A percentile compares a stretch with the other conserved stretches of the same genome.
phyloP scores from a whole-genome alignment of 208 protist species.

The Trypanosoma lewisi region DNA sequence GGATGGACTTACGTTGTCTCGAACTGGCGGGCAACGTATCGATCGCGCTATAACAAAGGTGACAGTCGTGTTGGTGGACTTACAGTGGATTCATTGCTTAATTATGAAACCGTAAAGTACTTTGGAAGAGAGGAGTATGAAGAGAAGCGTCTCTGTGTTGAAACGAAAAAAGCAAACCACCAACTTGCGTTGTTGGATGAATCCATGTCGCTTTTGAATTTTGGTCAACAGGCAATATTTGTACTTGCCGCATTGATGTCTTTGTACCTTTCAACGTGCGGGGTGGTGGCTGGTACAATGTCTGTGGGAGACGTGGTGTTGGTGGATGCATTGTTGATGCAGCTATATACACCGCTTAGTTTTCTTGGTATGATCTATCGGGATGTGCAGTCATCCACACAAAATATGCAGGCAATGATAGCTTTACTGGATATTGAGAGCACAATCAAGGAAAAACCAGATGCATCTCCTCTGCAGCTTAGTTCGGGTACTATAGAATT shows the following conservation, averaged over 20 bases:
- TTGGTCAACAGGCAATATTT: slow-evolving; percentile 95
- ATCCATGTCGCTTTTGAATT: slow-evolving; percentile 91
- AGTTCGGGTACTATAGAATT: slow-evolving; percentile 89
- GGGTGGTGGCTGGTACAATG: slow-evolving; percentile 79
- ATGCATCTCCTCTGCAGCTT: slow-evolving; percentile 62
- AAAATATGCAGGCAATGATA: slow-evolving; percentile 96
- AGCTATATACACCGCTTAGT: slow-evolving; percentile 97
- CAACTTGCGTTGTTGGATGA: slow-evolving; percentile 81
- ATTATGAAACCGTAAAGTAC: slow-evolving; percentile 96
- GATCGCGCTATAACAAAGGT: slow-evolving; percentile 83
- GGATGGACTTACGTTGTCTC: slow-evolving; percentile 87
- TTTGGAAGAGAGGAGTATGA: slow-evolving; percentile 90
- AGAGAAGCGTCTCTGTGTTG: slow-evolving; percentile 54
- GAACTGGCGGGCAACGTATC: slow-evolving; percentile 88
- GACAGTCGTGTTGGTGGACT: slow-evolving; percentile 90
- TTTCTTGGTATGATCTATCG: slow-evolving; percentile 96
- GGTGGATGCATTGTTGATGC: slow-evolving; percentile 92
- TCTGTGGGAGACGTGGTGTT: slow-evolving; percentile 95
- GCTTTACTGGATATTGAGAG: slow-evolving; percentile 70
- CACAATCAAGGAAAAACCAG: slow-evolving; percentile 42
- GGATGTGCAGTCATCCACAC: slow-evolving; percentile 89
- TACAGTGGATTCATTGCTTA: slow-evolving; percentile 93
- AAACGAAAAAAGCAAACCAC: slow-evolving; percentile 79
- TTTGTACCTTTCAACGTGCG: slow-evolving; percentile 83
- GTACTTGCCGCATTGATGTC: slow-evolving; percentile 69